Base-by-base conservation (phyloP, 495 filamentous ascomycete genomes). In the Aspergillus avenaceus region DNA sequence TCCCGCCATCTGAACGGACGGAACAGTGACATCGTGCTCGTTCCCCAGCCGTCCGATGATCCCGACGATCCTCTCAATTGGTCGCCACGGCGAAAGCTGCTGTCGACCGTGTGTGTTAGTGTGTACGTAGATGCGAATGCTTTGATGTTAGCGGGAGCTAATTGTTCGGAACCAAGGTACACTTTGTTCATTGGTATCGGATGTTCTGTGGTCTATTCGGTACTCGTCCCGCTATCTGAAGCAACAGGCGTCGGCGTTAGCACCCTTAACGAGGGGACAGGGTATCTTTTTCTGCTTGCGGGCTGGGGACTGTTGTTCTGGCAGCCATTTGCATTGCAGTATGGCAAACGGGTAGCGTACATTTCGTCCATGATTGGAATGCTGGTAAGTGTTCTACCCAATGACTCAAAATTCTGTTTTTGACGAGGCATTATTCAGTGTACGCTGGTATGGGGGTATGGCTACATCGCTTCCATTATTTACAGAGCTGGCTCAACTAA, bases 231-330 rank as follows among this genome's bases (percentile, higher is more conserved):
- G 1, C 75, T 86, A 13, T 78, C 76, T 2, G 65, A 81, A 45
- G 73, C 70, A 23, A 79, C 83, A 0, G 75, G 76, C 0, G 53
- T 86, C 5, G 75, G 78, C 3, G 63, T 82, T 13, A 67, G 48
- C 19, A 76, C 78, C 12, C 55, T 83, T 8, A 82, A 80, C 53
- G 66, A 79, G 44, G 83, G 84, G 25, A 87, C 81, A 0, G 83
- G 83, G 4, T 84, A 81, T 61, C 74, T 85, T 72, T 83, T 84
- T 49, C 58, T 86, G 47, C 57, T 83, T 27, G 76, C 80, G 9
- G 82, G 82, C 4, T 85, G 79, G 81, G 81, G 81, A 0, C 71
- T 83, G 46, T 59, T 87, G 3, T 81, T 86, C 58, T 87, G 84
- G 84, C 84, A 87, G 62, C 82, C 83, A 0, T 74, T 85, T 38